These are phyloP conservation scores for Capronia coronata DNA, from an alignment of 2,329 filamentous ascomycete species.

Conservation along the genomic window DNA sequence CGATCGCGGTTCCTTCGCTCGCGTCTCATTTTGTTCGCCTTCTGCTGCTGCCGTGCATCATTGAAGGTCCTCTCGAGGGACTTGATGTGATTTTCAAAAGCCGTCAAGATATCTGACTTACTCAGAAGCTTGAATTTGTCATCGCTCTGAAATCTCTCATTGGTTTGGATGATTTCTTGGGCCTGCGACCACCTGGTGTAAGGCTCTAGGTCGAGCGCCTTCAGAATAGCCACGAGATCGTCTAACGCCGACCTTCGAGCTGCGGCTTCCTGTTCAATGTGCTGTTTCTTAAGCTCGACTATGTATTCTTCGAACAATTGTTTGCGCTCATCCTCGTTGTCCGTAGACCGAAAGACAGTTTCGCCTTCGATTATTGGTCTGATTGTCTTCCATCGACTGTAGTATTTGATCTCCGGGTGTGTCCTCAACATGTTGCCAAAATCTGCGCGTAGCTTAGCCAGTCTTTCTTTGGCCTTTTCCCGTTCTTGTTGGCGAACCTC, in stretches of 20 bases:
- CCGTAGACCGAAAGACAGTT: slow-evolving; percentile 88
- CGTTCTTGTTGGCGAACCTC: slow-evolving; percentile 89
- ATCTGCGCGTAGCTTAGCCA: slow-evolving; percentile 84
- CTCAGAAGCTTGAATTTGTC: slow-evolving; percentile 79
- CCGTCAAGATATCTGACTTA: slow-evolving; percentile 82
- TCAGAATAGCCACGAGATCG: slow-evolving; percentile 70
- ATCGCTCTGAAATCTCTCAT: slow-evolving; percentile 69
- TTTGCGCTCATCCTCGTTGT: slow-evolving; percentile 77
- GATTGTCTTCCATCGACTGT: slow-evolving; percentile 94
- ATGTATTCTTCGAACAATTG: slow-evolving; percentile 94
- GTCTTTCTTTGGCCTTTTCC: slow-evolving; percentile 85
- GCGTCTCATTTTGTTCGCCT: slow-evolving; percentile 68
- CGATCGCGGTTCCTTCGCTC: slow-evolving; percentile 82
- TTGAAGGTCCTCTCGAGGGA: slow-evolving; percentile 85
- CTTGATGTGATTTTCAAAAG: slow-evolving; percentile 94
- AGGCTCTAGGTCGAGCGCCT: slow-evolving; percentile 75
- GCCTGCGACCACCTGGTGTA: slow-evolving; percentile 94
- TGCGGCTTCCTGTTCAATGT: slow-evolving; percentile 67
- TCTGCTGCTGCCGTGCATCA: slow-evolving; percentile 80
- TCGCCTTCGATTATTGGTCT: slow-evolving; percentile 90
- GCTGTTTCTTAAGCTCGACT: slow-evolving; percentile 69
- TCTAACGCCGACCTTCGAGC: slow-evolving; percentile 76
- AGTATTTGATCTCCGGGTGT: slow-evolving; percentile 94
- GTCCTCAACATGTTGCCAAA: slow-evolving; percentile 94
- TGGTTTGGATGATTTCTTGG: slow-evolving; percentile 70